Evolutionary conservation across 2,329 filamentous ascomycete species (phyloP).

Genomic region (Monosporascus sp.): DNA sequence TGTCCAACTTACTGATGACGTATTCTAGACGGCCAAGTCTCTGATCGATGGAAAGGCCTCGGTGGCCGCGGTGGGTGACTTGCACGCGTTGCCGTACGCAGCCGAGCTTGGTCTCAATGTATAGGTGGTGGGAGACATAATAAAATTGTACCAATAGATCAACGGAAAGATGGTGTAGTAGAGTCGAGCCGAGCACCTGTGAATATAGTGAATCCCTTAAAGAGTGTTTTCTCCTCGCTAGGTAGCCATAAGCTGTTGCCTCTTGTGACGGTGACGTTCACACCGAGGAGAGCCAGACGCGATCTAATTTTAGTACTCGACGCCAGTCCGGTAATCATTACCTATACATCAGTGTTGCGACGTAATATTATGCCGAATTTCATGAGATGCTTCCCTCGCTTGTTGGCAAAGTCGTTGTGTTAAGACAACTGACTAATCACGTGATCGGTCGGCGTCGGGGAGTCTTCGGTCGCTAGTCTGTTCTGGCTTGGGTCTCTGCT

Average conservation of each 20-base stretch:
- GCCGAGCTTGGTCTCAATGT: conserved; percentile 92
- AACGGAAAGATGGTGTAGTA: conserved; percentile 26
- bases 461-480: not conserved
- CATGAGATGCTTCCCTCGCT: no score
- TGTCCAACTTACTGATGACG: conserved; percentile 20
- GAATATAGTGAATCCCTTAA: conserved; percentile 41
- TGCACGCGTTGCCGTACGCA: conserved; percentile 85
- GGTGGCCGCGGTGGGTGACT: conserved; percentile 84
- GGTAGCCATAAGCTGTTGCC: no score
- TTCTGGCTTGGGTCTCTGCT: not conserved
- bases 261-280: no score
- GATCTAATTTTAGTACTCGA: no score
- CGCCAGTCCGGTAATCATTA: no score
- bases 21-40: conserved; percentile 71
- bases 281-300: no score
- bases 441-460: not conserved
- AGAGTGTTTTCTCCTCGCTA: no score
- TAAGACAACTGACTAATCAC: not conserved
- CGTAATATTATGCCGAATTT: no score
- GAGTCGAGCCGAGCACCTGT: conserved; percentile 34
- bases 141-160: conserved; percentile 38
- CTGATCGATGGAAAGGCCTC: conserved; percentile 84
- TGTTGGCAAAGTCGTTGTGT: no score
- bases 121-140: conserved; percentile 49
- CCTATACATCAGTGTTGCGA: no score